Evolutionary conservation across 2,329 filamentous ascomycete species (phyloP), one percentile per base, ranked within the genome.

Genomic region (Coniochaeta ligniaria): DNA sequence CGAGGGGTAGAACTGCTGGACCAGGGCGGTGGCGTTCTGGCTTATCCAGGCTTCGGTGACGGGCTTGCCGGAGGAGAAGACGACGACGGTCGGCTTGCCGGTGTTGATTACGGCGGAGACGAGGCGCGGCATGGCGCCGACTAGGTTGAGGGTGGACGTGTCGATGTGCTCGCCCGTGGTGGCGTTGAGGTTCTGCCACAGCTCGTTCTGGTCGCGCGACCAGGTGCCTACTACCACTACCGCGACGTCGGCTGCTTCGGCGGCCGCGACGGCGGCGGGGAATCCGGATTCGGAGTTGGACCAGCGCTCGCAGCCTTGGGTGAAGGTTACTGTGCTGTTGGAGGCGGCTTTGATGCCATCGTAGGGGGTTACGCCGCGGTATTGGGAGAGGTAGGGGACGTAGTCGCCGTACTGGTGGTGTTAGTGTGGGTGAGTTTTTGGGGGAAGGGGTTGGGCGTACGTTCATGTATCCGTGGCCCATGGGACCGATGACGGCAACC

Each of bases 111-210:
- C 75, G 2, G 95, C 85, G 0, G 92, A 91, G 0, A 94, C 94
- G 24, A 97, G 91, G 0, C 91, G 84, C 70, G 97, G 93, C 3
- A 96, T 80, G 6, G 97, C 86, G 2, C 96, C 93, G n/a, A 97
- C 78, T 0, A 92, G 89, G 43, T 83, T 80, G 9, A 87, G 86
- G n/a, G 79, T 74, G 31, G 85, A 87, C 35, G 78, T 79, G 38
- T 87, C 88, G 65, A 88, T 92, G 57, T 80, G 81, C 12, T 76
- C 74, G 0, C 91, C 90, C 0, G 94, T 91, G 17, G 84, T 78
- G 61, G 85, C 75, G 38, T 96, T 85, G 0, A 98, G 89, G 89
- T 86, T 85, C 60, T 75, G 72, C 89, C 88, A 91, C 3, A 92
- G 82, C 70, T 91, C 83, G 59, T 79, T 76, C 69, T 92, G 88